phyloP scores from a whole-genome alignment of 306 rosid species.

The Herpetospermum pedunculosum region DNA sequence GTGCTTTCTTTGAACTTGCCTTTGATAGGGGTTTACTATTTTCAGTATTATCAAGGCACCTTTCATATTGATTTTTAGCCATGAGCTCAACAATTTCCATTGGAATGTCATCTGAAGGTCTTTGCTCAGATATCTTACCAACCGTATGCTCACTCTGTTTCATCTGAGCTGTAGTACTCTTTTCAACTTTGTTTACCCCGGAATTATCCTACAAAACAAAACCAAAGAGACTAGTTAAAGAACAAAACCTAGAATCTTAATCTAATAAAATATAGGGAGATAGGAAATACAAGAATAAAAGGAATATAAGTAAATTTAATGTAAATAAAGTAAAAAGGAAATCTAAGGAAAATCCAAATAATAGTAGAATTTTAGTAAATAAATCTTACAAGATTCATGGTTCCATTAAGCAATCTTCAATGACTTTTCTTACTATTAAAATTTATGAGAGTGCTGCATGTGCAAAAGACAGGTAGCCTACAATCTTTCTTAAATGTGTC shows the following conservation, averaged over 20 bases:
- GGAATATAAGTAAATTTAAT: background rate
- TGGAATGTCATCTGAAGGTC: conserved; percentile 69
- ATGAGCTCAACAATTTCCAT: conserved; percentile 94
- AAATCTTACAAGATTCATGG: background rate
- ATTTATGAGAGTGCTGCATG: background rate
- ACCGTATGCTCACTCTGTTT: conserved; percentile 28
- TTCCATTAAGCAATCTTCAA: background rate
- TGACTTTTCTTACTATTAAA: background rate
- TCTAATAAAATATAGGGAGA: conserved; percentile 15
- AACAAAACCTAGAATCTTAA: conserved; percentile 16
- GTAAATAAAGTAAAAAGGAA: background rate
- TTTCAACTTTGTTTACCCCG: conserved; percentile 29
- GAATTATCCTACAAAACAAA: conserved; percentile 50
- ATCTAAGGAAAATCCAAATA: background rate
- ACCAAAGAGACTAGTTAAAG: background rate
- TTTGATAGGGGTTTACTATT: conserved; percentile 22
- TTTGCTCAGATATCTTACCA: conserved; percentile 28
- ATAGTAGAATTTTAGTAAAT: background rate
- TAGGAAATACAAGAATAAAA: background rate
- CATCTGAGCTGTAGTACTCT: conserved; percentile 26
- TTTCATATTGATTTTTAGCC: conserved; percentile 82
- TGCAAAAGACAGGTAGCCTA: background rate
- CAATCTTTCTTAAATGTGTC: background rate
- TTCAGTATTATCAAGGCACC: conserved; percentile 51
- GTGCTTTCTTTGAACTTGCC: conserved; percentile 38